phyloP scores from a whole-genome alignment of 352 stramenopile species.

The Aphanomyces stellatus region DNA sequence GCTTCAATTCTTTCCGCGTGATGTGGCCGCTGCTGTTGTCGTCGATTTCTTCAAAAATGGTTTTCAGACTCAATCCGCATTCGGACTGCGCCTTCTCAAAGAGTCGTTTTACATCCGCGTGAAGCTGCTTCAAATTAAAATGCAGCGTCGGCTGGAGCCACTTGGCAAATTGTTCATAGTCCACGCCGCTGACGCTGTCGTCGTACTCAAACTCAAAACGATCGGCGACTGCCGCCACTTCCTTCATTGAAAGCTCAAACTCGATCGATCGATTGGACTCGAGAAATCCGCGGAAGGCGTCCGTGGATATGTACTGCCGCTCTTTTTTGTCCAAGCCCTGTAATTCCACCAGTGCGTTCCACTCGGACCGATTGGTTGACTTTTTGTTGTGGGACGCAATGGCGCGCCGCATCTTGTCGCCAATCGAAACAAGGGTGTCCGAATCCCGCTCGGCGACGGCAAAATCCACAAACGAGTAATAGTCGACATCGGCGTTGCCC shows the following conservation, averaged over 20 bases:
- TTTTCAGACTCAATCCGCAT: not conserved
- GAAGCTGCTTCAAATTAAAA: conserved; percentile 46
- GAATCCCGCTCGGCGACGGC: conserved; percentile 56
- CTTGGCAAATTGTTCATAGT: conserved; percentile 59
- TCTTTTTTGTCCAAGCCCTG: conserved; percentile 54
- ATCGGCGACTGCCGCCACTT: not conserved
- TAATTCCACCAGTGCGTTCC: conserved; percentile 32
- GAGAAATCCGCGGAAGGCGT: conserved; percentile 28
- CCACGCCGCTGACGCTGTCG: conserved; percentile 20
- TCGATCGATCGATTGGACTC: conserved; percentile 12
- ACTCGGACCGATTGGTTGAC: conserved; percentile 28
- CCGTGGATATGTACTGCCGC: conserved; percentile 41
- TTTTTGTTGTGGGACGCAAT: conserved; percentile 47
- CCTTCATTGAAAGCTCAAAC: not conserved
- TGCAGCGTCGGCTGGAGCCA: conserved; percentile 62
- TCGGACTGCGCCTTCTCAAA: conserved; percentile 26
- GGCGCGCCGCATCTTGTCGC: conserved; percentile 31
- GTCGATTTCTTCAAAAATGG: not conserved
- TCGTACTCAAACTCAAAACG: conserved; percentile 15
- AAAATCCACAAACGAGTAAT: conserved; percentile 56
- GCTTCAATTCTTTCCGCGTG: conserved; percentile 43
- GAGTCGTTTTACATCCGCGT: conserved; percentile 38
- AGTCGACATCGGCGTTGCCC: conserved; percentile 29
- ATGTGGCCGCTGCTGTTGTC: conserved; percentile 49
- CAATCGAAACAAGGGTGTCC: conserved; percentile 43